Base-by-base conservation (phyloP, 495 filamentous ascomycete genomes). In the Trichoderma gamsii region DNA sequence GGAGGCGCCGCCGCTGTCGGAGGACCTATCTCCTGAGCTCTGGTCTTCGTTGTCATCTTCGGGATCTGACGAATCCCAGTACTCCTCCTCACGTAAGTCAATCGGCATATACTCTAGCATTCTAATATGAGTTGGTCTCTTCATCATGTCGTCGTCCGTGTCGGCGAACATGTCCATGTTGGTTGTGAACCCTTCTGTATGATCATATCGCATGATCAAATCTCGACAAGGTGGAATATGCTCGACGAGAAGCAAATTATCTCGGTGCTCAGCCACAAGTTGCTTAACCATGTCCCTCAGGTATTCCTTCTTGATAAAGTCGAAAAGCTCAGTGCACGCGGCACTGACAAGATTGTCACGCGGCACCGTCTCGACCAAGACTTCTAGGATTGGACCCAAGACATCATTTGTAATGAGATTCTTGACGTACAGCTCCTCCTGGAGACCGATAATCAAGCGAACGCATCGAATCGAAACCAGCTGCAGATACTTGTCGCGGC, bases 321-420 rank as follows among this genome's bases (percentile, higher is more conserved):
- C 92, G 70, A 99, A 99, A 43, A 99, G 86, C 74, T 99, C 95
- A 16, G 98, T 83, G 77, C 92, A 97, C n/a, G 93, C 94, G 16
- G 93, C 97, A 73, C 95, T 95, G 41, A 99, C 85, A 4, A 98
- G 83, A 73, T 97, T 99, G 76, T 99, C 93, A n/a, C 92, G 88
- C 1, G 92, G 92, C 88, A 97, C 93, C 3, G 95, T 96, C 72
- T 92, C 87, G 70, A 89, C 85, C 13, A 99, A 86, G 38, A 98
- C 89, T 71, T 96, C 87, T 32, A 99, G 84, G 66, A 98, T 94
- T 2, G 93, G 89, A 18, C 88, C 92, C 70, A 98, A 91, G 1
- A 94, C 88, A 70, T 87, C 87, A 73, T 94, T 88, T 72, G 92
- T 89, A 6, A 88, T 89, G 78, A 99, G 87, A 71, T 97, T 88